Conservation (phyloP, 306 rosid genomes). For the Sophora flavescens region DNA sequence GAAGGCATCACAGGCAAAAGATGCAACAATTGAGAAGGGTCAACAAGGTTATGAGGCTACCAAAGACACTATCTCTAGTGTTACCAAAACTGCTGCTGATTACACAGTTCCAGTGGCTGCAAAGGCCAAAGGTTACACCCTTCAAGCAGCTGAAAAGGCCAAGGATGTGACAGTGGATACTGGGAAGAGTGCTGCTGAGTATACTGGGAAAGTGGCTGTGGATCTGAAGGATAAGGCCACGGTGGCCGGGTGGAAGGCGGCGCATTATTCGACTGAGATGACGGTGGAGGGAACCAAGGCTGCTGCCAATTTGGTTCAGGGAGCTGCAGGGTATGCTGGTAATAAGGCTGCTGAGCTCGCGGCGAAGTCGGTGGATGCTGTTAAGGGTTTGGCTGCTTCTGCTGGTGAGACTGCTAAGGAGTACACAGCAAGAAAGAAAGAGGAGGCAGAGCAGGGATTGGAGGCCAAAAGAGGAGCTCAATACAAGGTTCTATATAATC, state of each 20-base stretch:
- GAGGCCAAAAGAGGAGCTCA: slow-evolving; percentile 48
- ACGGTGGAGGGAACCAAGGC: slow-evolving; percentile 71
- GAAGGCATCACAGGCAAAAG: slow-evolving; percentile 26
- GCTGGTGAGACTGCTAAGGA: slow-evolving; percentile 76
- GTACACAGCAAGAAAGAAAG: slow-evolving; percentile 80
- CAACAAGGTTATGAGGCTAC: slow-evolving; percentile 51
- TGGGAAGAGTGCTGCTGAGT: slow-evolving; percentile 51
- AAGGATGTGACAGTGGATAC: slow-evolving; percentile 54
- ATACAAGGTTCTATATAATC: slow-evolving; percentile 48
- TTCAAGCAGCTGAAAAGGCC: slow-evolving; percentile 49
- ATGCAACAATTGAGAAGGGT: slow-evolving; percentile 41
- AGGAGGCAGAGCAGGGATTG: slow-evolving; percentile 58
- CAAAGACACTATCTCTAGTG: slow-evolving; percentile 49
- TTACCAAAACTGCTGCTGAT: slow-evolving; percentile 51
- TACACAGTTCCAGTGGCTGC: slow-evolving; percentile 52
- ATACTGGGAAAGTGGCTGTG: slow-evolving; percentile 55
- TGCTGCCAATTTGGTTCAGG: slow-evolving; percentile 56
- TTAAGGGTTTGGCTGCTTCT: slow-evolving; percentile 56
- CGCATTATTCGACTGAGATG: slow-evolving; percentile 59
- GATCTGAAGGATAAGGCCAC: slow-evolving; percentile 67
- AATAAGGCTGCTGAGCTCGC: slow-evolving; percentile 62
- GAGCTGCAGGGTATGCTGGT: slow-evolving; percentile 64
- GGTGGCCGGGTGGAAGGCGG: slow-evolving; percentile 75
- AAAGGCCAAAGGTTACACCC: slow-evolving; percentile 56
- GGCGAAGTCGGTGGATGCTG: slow-evolving; percentile 53